Evolutionary conservation across 495 filamentous ascomycete species (phyloP).

Genomic region (Wilcoxina mikolae): DNA sequence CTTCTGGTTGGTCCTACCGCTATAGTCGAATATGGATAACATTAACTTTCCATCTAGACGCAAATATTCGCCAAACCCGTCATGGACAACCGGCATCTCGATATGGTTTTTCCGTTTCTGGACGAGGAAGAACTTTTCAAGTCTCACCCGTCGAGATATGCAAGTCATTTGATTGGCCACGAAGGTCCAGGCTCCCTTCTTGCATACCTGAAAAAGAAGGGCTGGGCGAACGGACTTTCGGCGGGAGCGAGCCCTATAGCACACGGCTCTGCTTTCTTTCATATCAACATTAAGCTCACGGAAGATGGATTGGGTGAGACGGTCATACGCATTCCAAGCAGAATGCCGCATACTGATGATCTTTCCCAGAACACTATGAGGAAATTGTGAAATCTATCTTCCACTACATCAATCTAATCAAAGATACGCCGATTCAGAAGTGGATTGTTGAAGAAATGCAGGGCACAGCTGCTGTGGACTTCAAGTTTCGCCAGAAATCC

Average conservation of each 20-base stretch:
- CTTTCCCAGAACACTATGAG: slow-evolving; percentile 47
- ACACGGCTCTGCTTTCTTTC: slow-evolving; percentile 74
- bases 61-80: slow-evolving; percentile 92
- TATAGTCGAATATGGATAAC: neutral
- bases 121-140: slow-evolving; percentile 77
- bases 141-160: slow-evolving; percentile 74
- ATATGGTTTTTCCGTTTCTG: slow-evolving; percentile 75
- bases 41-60: slow-evolving; percentile 38
- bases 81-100: slow-evolving; percentile 75
- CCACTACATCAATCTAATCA: slow-evolving; percentile 82
- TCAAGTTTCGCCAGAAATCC: slow-evolving; percentile 85
- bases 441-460: slow-evolving; percentile 92
- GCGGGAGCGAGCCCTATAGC: slow-evolving; percentile 65
- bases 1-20: slow-evolving; percentile 19
- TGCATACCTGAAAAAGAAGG: slow-evolving; percentile 85
- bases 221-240: slow-evolving; percentile 80
- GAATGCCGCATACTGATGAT: slow-evolving; percentile 36
- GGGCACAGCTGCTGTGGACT: slow-evolving; percentile 77
- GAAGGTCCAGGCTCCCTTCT: slow-evolving; percentile 95
- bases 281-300: slow-evolving; percentile 63
- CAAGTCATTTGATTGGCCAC: slow-evolving; percentile 88
- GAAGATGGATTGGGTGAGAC: slow-evolving; percentile 51
- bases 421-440: slow-evolving; percentile 62
- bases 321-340: neutral
- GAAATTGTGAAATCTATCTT: slow-evolving; percentile 81